These are phyloP conservation scores for Cutaneotrichosporon cavernicola DNA, from an alignment of 1,284 basidiomycete genomes.

Conservation along the genomic window DNA sequence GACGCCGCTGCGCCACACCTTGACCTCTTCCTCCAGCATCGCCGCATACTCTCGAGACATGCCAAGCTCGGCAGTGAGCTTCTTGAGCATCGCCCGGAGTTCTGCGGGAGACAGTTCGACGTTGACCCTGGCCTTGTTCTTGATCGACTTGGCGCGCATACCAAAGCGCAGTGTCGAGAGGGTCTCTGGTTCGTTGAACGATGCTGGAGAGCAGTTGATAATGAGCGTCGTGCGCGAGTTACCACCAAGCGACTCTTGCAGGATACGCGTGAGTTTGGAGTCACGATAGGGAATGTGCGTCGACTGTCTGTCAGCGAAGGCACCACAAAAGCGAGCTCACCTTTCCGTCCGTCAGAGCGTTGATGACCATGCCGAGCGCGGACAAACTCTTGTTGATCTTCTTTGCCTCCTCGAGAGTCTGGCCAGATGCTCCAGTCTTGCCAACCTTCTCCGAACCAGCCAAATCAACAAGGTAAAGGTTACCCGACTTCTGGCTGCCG, in stretches of 20 bases:
- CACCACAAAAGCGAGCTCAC: constrained; percentile 53
- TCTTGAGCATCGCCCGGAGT: constrained; percentile 86
- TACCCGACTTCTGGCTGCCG: constrained; percentile 93
- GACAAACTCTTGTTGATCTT: constrained; percentile 99
- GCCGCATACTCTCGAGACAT: constrained; percentile 84
- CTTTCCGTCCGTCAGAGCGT: constrained; percentile 94
- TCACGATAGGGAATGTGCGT: constrained; percentile 98
- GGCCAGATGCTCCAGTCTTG: constrained; percentile 98
- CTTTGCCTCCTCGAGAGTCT: constrained; percentile 98
- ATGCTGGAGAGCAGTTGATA: constrained; percentile 97
- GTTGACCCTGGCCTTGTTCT: constrained; percentile 99
- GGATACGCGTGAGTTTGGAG: constrained; percentile 97
- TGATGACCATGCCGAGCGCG: constrained; percentile 99
- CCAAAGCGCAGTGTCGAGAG: constrained; percentile 97
- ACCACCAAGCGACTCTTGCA: constrained; percentile 99
- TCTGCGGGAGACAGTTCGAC: constrained; percentile 95
- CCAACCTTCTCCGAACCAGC: constrained; percentile 98
- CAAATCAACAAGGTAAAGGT: constrained; percentile 95
- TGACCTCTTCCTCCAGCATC: constrained; percentile 85
- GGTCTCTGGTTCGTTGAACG: constrained; percentile 96
- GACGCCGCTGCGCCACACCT: constrained; percentile 85
- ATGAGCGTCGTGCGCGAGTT: constrained; percentile 98
- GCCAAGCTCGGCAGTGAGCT: constrained; percentile 81
- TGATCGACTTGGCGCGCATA: constrained; percentile 98
- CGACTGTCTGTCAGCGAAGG: constrained; percentile 59